These are phyloP conservation scores for Beauveria pseudobassiana DNA, from an alignment of 2,329 filamentous ascomycete genomes.

Conservation along the genomic window DNA sequence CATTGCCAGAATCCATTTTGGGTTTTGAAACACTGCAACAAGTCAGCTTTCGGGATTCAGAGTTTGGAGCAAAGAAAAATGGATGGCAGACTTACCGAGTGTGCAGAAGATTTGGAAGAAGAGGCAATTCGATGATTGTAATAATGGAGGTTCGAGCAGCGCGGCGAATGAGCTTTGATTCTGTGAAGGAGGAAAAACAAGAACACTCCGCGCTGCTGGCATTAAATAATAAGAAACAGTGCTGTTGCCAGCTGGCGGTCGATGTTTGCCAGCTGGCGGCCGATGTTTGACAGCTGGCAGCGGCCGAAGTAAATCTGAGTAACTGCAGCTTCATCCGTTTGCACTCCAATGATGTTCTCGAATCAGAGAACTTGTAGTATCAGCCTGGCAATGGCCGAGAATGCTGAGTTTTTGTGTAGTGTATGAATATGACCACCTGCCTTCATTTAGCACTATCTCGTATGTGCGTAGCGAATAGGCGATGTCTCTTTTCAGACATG, in stretches of 20 bases:
- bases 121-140: background rate
- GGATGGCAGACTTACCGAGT: background rate
- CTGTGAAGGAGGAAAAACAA: background rate
- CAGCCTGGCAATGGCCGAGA: no score
- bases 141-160: background rate
- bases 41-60: background rate
- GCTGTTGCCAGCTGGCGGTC: background rate
- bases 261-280: background rate
- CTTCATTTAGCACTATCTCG: no score
- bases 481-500: no score
- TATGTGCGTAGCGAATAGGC: no score
- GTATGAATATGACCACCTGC: no score
- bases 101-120: background rate
- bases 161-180: background rate
- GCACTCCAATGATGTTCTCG: background rate
- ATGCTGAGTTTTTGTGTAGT: no score
- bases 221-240: slow-evolving; percentile 6
- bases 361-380: no score
- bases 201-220: background rate
- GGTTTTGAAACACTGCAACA: background rate
- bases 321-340: background rate
- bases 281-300: background rate
- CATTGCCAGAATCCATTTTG: background rate
- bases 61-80: background rate
- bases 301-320: background rate